Base-by-base conservation (phyloP, 2,329 filamentous ascomycete genomes). In the Xylariomycetidae sp. region DNA sequence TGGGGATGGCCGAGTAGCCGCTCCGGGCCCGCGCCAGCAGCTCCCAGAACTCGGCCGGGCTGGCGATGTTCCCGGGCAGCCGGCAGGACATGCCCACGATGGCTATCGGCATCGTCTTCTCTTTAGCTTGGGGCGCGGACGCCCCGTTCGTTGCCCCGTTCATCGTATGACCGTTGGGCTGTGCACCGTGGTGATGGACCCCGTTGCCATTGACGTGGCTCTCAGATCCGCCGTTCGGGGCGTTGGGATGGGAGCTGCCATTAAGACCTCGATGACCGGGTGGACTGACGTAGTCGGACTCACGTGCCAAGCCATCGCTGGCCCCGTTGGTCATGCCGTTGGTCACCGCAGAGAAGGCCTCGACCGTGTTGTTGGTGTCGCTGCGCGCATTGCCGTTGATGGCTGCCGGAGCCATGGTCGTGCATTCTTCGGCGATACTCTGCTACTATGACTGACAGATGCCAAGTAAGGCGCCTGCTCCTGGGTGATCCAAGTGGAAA, bases 31-130 rank as follows among this genome's bases (percentile, higher is more conserved):
- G 48, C n/a, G 56, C 56, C 34, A 51, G 54, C 10, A 63, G 38
- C 42, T 61, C 56, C 59, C 59, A 63, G 26, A 63, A 58, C 36
- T 60, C 56, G 12, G 57, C 54, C 5, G 57, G 49, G 18, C 48
- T 57, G 4, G 52, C 48, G 2, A 60, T 54, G 34, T 56, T 54
- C 12, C 58, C 58, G 10, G 59, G 55, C 4, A 61, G 44, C 22
- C 59, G 52, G 33, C 57, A 61, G 8, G 55, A 50, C 52, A 60
- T 59, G 25, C 55, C 56, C 13, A 61, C 50, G 30, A 56, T 56
- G 14, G 58, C 58, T 31, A 61, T 54, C 19, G 57, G 57, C 41
- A 41, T 48, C 8, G 20, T 5, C 32, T 47, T 48, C 8, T 37
- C 29, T 19, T 38, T 45, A 4, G 40, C 31, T 4, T 16, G 6